Conservation (phyloP, 2,329 filamentous ascomycete species). For the Thyridium curvatum region DNA sequence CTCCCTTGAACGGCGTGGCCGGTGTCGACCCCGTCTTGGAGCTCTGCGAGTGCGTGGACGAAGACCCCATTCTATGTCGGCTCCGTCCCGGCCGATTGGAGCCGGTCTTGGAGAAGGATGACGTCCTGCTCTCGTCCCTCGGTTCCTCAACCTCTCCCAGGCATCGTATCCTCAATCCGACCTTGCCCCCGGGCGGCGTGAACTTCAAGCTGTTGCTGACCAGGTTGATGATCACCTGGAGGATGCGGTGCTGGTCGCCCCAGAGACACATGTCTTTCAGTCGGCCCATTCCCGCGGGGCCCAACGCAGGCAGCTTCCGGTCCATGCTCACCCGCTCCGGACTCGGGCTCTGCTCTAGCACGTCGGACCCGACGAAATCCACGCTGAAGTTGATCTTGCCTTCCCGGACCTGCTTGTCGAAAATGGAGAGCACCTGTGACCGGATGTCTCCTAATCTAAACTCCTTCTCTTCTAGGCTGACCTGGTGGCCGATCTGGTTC, state of each 20-base stretch:
- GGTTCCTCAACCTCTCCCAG: conserved; percentile 48
- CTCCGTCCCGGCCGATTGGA: conserved; percentile 33
- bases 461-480: conserved; percentile 77
- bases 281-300: conserved; percentile 59
- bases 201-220: conserved; percentile 92
- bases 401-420: conserved; percentile 83
- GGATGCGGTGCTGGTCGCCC: conserved; percentile 86
- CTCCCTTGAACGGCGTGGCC: conserved; percentile 23
- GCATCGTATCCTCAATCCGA: conserved; percentile 72
- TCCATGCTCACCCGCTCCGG: conserved; percentile 24
- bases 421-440: conserved; percentile 77
- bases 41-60: conserved; percentile 42
- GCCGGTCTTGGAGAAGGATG: conserved; percentile 41
- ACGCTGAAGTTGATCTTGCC: conserved; percentile 69
- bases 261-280: conserved; percentile 82
- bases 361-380: conserved; percentile 54
- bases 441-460: conserved; percentile 80
- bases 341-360: conserved; percentile 17
- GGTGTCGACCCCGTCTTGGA: conserved; percentile 30
- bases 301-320: conserved; percentile 48
- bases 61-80: conserved; percentile 40
- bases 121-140: conserved; percentile 43
- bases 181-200: conserved; percentile 68
- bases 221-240: conserved; percentile 90
- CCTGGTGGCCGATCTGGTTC: conserved; percentile 83